Base-by-base conservation (phyloP, 2,329 filamentous ascomycete species). In the Talaromyces rugulosus region DNA sequence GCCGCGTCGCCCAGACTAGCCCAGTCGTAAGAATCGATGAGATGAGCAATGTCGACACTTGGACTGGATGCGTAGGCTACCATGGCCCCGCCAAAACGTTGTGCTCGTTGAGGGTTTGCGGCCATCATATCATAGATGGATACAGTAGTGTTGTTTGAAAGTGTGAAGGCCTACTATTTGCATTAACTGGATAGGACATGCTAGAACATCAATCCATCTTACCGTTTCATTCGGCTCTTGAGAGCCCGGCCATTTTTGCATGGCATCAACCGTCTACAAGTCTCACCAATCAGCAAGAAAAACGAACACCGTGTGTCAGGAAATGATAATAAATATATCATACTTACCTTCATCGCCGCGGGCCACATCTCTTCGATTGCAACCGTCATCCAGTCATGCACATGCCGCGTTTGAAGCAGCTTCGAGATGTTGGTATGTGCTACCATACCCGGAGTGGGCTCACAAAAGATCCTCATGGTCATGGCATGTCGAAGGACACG, bases 211-310 rank as follows among this genome's bases (percentile, higher is more conserved):
- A n/a, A 56, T 40, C 54, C 4, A 40, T 28, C 33, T 27, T 40
- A 56, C 33, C 23, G 54, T 44, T 56, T 40, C 54, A 42, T 42
- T 42, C n/a, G 54, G 54, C 23, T 56, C 54, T 28, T 56, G n/a
- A 27, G 54, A 56, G 5, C 27, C 54, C 0, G 54, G 54, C 54
- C 54, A 56, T 44, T 42, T 56, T 40, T 40, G 18, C 54, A 40
- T 40, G 2, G 54, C 54, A 40, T 56, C 54, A 27, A 56, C 4
- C 14, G n/a, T 40, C 54, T 56, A 40, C 5, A 12, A 7, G 23
- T 44, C 16, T 40, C 36, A 5, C 27, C 16, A n/a, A 18, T 55
- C 16, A 55, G 53, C 53, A 36, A 23, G n/a, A 33, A 28, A 53
- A 3, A 33, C n/a, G 31, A 53, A 18, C 4, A 27, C 31, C n/a